Base-by-base conservation (phyloP, 805 yeast genomes). In the Clavispora asparagi region DNA sequence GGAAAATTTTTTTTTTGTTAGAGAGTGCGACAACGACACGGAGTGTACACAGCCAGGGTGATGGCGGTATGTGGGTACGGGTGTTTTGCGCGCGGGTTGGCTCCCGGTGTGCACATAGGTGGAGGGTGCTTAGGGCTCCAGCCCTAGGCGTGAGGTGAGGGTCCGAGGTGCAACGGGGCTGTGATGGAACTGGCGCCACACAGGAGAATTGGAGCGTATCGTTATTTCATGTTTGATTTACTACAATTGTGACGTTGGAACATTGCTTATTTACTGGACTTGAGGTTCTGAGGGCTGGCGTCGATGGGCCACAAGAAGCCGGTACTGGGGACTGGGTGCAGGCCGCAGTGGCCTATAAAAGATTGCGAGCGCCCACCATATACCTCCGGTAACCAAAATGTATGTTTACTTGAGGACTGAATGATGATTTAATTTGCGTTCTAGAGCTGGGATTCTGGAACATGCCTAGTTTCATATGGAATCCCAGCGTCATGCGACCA, bases 391-490 rank as follows among this genome's bases (percentile, higher is more conserved):
- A 19, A 14, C 31, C 37, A 14, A 39, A 31, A 8, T 14, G 48
- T 45, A 41, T 45, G 45, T 45, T 38, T 16, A 38, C 39, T 26
- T 37, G 36, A 13, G 25, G 23, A 41, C 30, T 33, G 17, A 33
- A 59, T 70, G 76, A 70, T 70, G 76, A 70, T 62, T 54, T 68
- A 71, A 71, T 71, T 71, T 71, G 77, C 77, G 77, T 71, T 71
- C 73, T 60, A 71, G 74, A 65, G 71, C 61, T 52, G 48, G 51
- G 51, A 48, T 45, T 49, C 56, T 54, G 75, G 64, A 60, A 69
- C 75, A 67, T 56, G 77, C 77, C 77, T 70, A 68, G 76, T 70
- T 70, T 65, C 75, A 60, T 53, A 42, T 50, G 50, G 67, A 71
- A 50, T 57, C 50, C 50, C 53, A 41, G 57, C 57, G 56, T 33